Base-by-base conservation (phyloP, 306 rosid species). In the Lathyrus oleraceus region DNA sequence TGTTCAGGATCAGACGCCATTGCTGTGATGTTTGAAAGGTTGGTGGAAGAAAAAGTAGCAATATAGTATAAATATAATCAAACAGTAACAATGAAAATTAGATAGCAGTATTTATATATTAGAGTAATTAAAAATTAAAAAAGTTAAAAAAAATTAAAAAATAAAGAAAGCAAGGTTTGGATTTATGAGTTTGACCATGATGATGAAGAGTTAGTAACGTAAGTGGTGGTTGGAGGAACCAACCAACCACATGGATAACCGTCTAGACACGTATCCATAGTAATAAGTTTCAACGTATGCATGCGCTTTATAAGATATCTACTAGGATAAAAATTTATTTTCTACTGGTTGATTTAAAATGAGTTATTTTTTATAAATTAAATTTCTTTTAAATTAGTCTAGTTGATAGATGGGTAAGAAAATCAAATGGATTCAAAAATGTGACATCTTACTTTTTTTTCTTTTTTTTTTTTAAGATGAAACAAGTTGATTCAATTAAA, bases 1-100 rank as follows among this genome's bases (percentile, higher is more conserved):
- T 59, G 86, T 65, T 82, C 86, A n/a, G 73, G 81, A 68, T 85
- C 89, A 13, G 89, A 75, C 20, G 88, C 87, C 97, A 91, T 88
- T 58, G 59, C 17, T 40, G 40, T 11, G 38, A 44, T 12, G 58
- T 32, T 38, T 21, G 77, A 68, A 61, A 38, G 1, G 7, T 14
- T 63, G 62, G 11, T 21, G 13, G 35, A 42, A 39, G 51, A 45
- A 10, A 56, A 57, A 1, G 20, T 25, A 20, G 57, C 14, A 13
- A 19, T 20, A 44, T 51, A n/a, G n/a, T n/a, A 25, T 10, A 16
- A 54, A 38, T 32, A 63, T 2, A 57, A 15, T 27, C 16, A 27
- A 23, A 67, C 10, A 17, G 59, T 43, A 3, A 49, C 3, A 49
- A 19, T 13, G 12, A 3, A 54, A 9, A 7, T 0, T 30, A 67